Evolutionary conservation across 352 stramenopile genomes (phyloP).

Genomic region (Plasmopara halstedii): DNA sequence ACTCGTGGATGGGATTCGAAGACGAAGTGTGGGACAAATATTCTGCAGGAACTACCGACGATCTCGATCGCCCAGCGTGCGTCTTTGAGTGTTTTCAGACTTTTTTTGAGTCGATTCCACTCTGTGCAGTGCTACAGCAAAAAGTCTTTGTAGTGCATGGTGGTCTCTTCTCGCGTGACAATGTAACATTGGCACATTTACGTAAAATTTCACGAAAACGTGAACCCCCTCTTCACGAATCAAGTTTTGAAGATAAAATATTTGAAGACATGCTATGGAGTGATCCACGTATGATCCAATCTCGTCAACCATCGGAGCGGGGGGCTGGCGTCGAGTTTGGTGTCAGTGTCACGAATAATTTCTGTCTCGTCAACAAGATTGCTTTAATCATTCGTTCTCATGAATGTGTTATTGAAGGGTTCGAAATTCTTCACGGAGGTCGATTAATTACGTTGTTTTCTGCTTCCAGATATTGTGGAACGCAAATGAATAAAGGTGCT

Average conservation of each 20-base stretch:
- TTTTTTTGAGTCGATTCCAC: slow-evolving; percentile 83
- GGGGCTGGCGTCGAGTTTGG: slow-evolving; percentile 91
- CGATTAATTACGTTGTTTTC: slow-evolving; percentile 90
- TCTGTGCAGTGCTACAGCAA: slow-evolving; percentile 85
- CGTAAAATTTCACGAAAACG: slow-evolving; percentile 87
- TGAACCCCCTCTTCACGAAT: slow-evolving; percentile 84
- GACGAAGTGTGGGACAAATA: slow-evolving; percentile 85
- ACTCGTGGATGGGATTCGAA: slow-evolving; percentile 91
- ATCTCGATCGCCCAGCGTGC: slow-evolving; percentile 32
- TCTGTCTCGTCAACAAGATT: slow-evolving; percentile 90
- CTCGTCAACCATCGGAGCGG: slow-evolving; percentile 72
- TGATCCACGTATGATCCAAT: slow-evolving; percentile 76
- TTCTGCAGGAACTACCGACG: slow-evolving; percentile 48
- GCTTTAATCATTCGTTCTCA: slow-evolving; percentile 90
- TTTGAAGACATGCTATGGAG: slow-evolving; percentile 93
- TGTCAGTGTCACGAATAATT: slow-evolving; percentile 90
- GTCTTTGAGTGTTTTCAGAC: slow-evolving; percentile 68
- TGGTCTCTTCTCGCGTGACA: slow-evolving; percentile 87
- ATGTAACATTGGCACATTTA: slow-evolving; percentile 87
- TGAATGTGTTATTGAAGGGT: slow-evolving; percentile 90
- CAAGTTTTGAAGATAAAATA: slow-evolving; percentile 88
- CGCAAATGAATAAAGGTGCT: slow-evolving; percentile 90
- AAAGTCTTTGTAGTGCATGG: slow-evolving; percentile 94
- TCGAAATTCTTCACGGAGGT: slow-evolving; percentile 85
- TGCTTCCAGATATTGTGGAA: slow-evolving; percentile 88